These are phyloP conservation scores for Curvularia verruculosa DNA, from an alignment of 2,329 filamentous ascomycete species.

Conservation along the genomic window DNA sequence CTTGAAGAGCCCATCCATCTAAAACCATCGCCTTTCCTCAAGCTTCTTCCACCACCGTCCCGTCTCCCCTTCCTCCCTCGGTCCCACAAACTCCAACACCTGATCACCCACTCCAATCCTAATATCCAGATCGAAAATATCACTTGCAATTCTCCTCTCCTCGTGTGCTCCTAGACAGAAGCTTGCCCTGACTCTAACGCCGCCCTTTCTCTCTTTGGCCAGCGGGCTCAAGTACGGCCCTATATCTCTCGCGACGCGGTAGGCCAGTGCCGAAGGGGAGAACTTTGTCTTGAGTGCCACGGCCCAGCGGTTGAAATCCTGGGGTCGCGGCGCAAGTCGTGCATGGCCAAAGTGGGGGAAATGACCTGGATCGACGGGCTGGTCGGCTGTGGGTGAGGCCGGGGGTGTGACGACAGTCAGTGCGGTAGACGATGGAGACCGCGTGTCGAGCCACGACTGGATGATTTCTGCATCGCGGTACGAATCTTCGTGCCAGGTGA, in stretches of 20 bases:
- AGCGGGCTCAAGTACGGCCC: conserved; percentile 49
- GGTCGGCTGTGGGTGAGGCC: conserved; percentile 26
- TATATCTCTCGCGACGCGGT: conserved; percentile 49
- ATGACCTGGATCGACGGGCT: conserved; percentile 36
- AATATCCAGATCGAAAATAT: conserved; percentile 56
- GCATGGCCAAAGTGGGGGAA: conserved; percentile 32
- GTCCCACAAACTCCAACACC: conserved; percentile 51
- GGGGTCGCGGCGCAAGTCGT: conserved; percentile 18
- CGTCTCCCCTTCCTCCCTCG: conserved; percentile 53
- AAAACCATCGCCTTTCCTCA: conserved; percentile 54
- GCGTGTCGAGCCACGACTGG: conserved; percentile 52
- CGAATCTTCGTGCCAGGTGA: conserved; percentile 48
- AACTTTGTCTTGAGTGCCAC: conserved; percentile 50
- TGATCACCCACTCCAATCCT: conserved; percentile 49
- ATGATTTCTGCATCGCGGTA: conserved; percentile 53
- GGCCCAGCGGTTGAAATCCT: conserved; percentile 50
- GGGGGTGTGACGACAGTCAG: conserved; percentile 45
- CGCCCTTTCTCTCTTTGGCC: conserved; percentile 50
- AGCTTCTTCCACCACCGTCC: conserved; percentile 52
- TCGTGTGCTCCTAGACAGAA: conserved; percentile 51
- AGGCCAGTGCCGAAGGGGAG: conserved; percentile 50
- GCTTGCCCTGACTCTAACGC: conserved; percentile 53
- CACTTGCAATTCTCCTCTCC: conserved; percentile 34
- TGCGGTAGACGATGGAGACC: conserved; percentile 49
- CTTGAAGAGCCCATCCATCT: conserved; percentile 1